phyloP scores from a whole-genome alignment of 192 early-diverging fungal species.

The Backusella westeae region DNA sequence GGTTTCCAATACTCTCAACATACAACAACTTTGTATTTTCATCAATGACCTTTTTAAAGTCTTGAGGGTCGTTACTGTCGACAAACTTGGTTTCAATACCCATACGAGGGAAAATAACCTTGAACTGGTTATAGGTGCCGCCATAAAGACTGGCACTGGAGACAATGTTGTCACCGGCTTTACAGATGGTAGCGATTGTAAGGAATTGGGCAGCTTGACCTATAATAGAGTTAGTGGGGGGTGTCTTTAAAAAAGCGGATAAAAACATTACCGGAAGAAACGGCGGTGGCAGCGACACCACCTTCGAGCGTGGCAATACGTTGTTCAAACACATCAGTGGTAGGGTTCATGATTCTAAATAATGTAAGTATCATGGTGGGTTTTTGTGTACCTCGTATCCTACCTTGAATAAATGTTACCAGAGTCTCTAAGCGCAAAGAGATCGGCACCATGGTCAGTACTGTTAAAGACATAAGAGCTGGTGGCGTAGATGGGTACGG shows the following conservation, averaged over 20 bases:
- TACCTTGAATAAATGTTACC: conserved; percentile 87
- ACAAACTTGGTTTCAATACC: conserved; percentile 84
- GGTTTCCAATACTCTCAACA: conserved; percentile 91
- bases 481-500: conserved; percentile 90
- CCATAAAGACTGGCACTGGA: conserved; percentile 75
- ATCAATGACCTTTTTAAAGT: conserved; percentile 80
- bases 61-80: conserved; percentile 67
- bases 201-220: conserved; percentile 90
- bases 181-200: conserved; percentile 73
- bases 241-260: too few species aligned
- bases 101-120: conserved; percentile 77
- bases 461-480: conserved; percentile 83
- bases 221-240: background rate
- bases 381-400: background rate
- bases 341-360: conserved; percentile 67
- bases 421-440: conserved; percentile 72
- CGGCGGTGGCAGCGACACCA: conserved; percentile 69
- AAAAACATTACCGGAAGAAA: conserved; percentile 36
- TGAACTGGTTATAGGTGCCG: conserved; percentile 84
- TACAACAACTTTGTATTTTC: conserved; percentile 90
- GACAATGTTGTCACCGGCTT: conserved; percentile 88
- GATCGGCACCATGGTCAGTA: conserved; percentile 75
- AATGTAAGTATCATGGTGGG: background rate
- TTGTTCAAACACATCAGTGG: conserved; percentile 88
- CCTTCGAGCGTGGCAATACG: conserved; percentile 90